phyloP scores from a whole-genome alignment of 139 green algal genomes.

The Ettlia oleoabundans region DNA sequence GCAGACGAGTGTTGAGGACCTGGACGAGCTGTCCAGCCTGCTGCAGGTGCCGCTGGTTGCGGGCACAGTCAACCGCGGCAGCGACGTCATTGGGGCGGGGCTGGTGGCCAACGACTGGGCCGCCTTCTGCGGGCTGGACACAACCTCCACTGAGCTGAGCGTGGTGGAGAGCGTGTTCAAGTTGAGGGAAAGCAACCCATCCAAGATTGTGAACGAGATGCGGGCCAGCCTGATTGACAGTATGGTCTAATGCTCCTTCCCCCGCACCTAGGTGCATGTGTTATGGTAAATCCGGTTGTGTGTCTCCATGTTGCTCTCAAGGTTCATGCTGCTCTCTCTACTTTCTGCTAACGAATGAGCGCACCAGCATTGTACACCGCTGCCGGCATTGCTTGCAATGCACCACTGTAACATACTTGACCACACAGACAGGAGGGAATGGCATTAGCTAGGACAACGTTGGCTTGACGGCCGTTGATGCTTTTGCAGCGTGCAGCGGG shows the following conservation, averaged over 20 bases:
- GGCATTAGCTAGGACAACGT: too few species aligned
- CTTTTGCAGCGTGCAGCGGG: too few species aligned
- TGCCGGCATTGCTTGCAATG: too few species aligned
- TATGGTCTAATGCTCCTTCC: slow-evolving; percentile 70
- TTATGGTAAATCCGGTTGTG: too few species aligned
- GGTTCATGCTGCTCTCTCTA: neutral
- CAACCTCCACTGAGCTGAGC: slow-evolving; percentile 94
- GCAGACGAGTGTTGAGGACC: slow-evolving; percentile 95
- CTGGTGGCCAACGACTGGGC: slow-evolving; percentile 97
- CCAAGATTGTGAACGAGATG: slow-evolving; percentile 92
- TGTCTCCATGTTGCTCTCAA: neutral
- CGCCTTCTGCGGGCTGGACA: slow-evolving; percentile 97
- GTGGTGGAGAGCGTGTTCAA: slow-evolving; percentile 98
- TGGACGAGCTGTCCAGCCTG: slow-evolving; percentile 97
- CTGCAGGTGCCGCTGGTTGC: slow-evolving; percentile 97
- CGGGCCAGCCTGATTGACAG: slow-evolving; percentile 89
- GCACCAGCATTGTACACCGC: too few species aligned
- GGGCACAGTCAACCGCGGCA: slow-evolving; percentile 96
- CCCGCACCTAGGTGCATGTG: too few species aligned
- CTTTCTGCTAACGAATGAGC: too few species aligned
- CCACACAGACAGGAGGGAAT: too few species aligned
- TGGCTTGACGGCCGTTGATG: too few species aligned
- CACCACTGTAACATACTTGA: too few species aligned
- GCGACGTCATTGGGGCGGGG: slow-evolving; percentile 88
- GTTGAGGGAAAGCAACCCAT: slow-evolving; percentile 84